Percentiles rank a stretch among this genome's conserved stretches.
These are phyloP conservation scores for Podospora pseudocomata DNA, from an alignment of 495 filamentous ascomycete species.

Conservation along the genomic window DNA sequence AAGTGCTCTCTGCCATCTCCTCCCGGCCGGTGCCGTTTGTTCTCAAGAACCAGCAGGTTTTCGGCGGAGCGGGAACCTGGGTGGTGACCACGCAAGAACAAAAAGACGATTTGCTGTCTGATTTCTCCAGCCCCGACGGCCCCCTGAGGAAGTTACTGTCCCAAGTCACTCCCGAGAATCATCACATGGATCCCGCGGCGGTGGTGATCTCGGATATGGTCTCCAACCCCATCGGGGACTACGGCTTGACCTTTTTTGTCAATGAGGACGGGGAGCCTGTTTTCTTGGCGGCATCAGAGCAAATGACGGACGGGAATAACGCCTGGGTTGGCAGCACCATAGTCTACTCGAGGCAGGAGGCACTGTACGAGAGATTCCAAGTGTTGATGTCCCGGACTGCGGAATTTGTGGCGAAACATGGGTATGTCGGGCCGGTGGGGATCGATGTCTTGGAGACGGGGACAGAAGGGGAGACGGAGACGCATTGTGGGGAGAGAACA, in stretches of 20 bases:
- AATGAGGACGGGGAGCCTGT: slow-evolving; percentile 13
- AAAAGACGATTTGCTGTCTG: slow-evolving; percentile 20
- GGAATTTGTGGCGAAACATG: slow-evolving; percentile 22
- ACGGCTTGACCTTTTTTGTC: slow-evolving; percentile 34
- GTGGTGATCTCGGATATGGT: slow-evolving; percentile 31
- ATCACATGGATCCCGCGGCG: slow-evolving; percentile 24
- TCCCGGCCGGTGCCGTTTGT: slow-evolving; percentile 30
- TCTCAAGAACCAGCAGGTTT: slow-evolving; percentile 37
- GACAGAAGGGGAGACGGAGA: neutral
- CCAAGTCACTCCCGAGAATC: slow-evolving; percentile 25
- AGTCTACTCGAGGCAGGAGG: slow-evolving; percentile 25
- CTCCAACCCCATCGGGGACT: slow-evolving; percentile 25
- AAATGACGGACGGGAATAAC: slow-evolving; percentile 25
- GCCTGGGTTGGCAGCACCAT: slow-evolving; percentile 35
- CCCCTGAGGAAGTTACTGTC: slow-evolving; percentile 28
- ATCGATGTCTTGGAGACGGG: slow-evolving; percentile 31
- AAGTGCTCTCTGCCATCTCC: slow-evolving; percentile 19
- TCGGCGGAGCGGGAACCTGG: slow-evolving; percentile 37
- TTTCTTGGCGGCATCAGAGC: slow-evolving; percentile 32
- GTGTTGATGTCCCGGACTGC: slow-evolving; percentile 23
- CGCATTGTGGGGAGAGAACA: slow-evolving; percentile 8
- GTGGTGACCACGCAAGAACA: slow-evolving; percentile 22
- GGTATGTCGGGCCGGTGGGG: slow-evolving; percentile 35
- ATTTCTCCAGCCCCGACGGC: slow-evolving; percentile 20
- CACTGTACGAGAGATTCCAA: slow-evolving; percentile 23